Evolutionary conservation across 805 yeast species (phyloP), one percentile per base, ranked within the genome.

Genomic region (Pichia exigua): DNA sequence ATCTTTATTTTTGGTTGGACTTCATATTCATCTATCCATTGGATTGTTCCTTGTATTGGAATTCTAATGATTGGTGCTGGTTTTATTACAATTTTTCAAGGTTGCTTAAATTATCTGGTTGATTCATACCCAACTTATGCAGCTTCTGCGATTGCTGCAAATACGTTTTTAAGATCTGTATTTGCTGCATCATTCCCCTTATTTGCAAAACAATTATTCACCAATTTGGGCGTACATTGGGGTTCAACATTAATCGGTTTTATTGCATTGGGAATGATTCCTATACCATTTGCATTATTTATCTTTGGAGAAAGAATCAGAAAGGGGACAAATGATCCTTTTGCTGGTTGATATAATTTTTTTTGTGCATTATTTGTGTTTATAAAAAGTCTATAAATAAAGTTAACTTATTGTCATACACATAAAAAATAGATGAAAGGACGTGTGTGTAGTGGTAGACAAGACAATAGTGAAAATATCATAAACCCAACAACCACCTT

Each of bases 101-200:
- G 81, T n/a, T 75, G 81, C 53, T 83, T 82, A 58, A 76, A 78
- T 57, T 86, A 86, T 59, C 69, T 86, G 57, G 83, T 86, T 46
- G 90, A 85, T 56, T 79, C 83, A 73, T 84, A 82, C 61, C 80
- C 85, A 30, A 69, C 78, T 50, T 82, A 76, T 58, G 79, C 89
- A 0, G 90, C 90, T 0, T 76, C 84, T n/a, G 76, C 64, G 4
- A 57, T 62, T 55, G 66, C 65, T 7, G 81, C 79, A 0, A 85
- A 85, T 4, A 80, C 88, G 0, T 76, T 84, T 54, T 76, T 81
- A 59, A 72, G 94, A 59, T 81, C 88, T 5, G 63, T 76, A 43
- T 75, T 85, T 60, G 92, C 91, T 1, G 85, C 82, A 50, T 72
- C 77, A 12, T 83, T 85, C 69, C 94, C 90, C 2, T 66, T 83